Evolutionary conservation across 108 stramenopile genomes (phyloP), one percentile per base, ranked within the genome.

Genomic region (Mediolabrus comicus): DNA sequence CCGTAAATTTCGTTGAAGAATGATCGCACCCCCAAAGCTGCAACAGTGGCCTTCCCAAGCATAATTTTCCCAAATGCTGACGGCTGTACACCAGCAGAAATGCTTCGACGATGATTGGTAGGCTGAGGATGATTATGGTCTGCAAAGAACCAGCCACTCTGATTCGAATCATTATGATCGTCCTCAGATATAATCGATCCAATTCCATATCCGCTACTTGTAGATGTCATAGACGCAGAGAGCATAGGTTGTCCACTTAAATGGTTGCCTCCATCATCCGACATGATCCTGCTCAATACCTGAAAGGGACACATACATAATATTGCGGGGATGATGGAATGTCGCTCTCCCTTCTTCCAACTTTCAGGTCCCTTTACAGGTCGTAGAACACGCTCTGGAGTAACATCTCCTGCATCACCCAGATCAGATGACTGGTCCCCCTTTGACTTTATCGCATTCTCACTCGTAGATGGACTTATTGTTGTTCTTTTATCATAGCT

Each of bases 271-370:
- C 69, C 69, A 49, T 68, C 73, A 43, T 58, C 58, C 10, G 76
- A 79, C 87, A 84, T 61, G 77, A 77, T 26, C 69, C 63, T 53
- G 38, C 61, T 58, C 63, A 75, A 35, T 82, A 87, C 85, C 24
- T 71, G 53, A 26, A 86, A 64, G 29, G 89, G 87, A 70, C 86
- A 88, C 46, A 87, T 71, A 16, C 87, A 75, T 62, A 93, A 39
- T 25, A 80, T 78, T 33, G 87, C 87, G 30, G 92, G 89, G 9
- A 81, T 82, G 52, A 94, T 94, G 1, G 90, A 65, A 76, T 91
- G 85, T 7, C 89, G 74, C 35, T 88, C 73, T 25, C 84, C 88
- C 16, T 73, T 49, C 29, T 63, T 56, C 92, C 92, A 92, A 22
- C 68, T 63, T 53, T 88, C 89, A 19, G 86, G 79, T n/a, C 86